Evolutionary conservation across 768 basidiomycete genomes (phyloP).

Genomic region (Phlebiopsis gigantea): DNA sequence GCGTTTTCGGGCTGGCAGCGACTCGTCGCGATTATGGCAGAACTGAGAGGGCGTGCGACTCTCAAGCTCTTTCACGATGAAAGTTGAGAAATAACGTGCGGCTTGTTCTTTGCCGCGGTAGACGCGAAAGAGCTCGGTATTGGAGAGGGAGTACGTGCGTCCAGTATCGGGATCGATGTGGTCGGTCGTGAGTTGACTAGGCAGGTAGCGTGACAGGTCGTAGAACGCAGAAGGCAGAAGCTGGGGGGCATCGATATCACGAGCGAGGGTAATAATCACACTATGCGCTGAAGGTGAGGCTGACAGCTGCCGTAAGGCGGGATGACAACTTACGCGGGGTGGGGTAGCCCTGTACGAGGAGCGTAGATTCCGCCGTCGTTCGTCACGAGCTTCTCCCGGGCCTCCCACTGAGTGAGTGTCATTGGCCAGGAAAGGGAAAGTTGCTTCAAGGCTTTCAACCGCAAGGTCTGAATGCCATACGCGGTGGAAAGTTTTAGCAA

Average conservation of each 20-base stretch:
- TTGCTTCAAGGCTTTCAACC: conserved; percentile 48
- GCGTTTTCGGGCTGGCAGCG: conserved; percentile 39
- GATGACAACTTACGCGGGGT: conserved; percentile 55
- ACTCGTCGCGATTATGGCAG: conserved; percentile 47
- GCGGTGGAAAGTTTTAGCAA: conserved; percentile 61
- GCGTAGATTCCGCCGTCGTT: conserved; percentile 46
- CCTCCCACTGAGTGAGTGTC: conserved; percentile 61
- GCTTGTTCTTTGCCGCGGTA: conserved; percentile 69
- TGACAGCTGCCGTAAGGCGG: neutral
- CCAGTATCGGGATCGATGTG: conserved; percentile 33
- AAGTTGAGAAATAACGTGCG: conserved; percentile 71
- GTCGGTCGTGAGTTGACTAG: conserved; percentile 56
- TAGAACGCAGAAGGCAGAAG: conserved; percentile 76
- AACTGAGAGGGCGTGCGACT: conserved; percentile 40
- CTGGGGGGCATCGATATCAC: conserved; percentile 46
- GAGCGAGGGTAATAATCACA: conserved; percentile 61
- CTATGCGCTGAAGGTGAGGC: conserved; percentile 31
- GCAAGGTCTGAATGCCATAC: conserved; percentile 55
- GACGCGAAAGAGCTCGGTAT: conserved; percentile 51
- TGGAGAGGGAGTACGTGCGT: conserved; percentile 37
- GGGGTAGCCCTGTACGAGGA: conserved; percentile 50
- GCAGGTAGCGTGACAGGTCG: conserved; percentile 65
- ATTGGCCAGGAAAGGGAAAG: conserved; percentile 55
- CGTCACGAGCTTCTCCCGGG: conserved; percentile 55
- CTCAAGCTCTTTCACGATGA: conserved; percentile 71